Evolutionary conservation across 495 filamentous ascomycete species (phyloP).

Genomic region (Penicillium macrosclerotiorum): DNA sequence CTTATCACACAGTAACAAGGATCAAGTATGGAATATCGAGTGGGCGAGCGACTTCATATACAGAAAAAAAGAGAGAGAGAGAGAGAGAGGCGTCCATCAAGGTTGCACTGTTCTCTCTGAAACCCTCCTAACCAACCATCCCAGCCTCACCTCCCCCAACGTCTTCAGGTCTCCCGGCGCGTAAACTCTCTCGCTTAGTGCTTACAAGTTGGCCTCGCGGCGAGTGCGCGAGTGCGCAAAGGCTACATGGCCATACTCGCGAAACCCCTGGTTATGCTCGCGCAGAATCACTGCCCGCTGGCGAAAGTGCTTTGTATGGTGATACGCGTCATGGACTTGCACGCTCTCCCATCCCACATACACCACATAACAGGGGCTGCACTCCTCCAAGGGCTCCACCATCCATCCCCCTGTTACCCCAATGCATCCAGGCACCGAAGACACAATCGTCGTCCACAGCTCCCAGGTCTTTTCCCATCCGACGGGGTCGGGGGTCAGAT

Average conservation of each 20-base stretch:
- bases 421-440: conserved; percentile 21
- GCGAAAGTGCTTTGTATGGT: conserved; percentile 20
- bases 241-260: conserved; percentile 24
- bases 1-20: no score
- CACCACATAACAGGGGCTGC: conserved; percentile 20
- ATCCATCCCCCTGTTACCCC: conserved; percentile 26
- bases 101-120: no score
- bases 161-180: no score
- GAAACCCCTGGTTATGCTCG: conserved; percentile 20
- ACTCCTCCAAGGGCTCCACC: conserved; percentile 22
- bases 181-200: conserved; percentile 1
- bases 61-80: no score
- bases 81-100: no score
- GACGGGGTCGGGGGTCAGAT: conserved; percentile 12
- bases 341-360: conserved; percentile 24
- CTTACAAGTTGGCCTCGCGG: conserved; percentile 37
- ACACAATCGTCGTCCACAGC: conserved; percentile 23
- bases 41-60: no score
- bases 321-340: conserved; percentile 25
- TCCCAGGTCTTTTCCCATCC: conserved; percentile 26
- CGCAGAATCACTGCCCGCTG: conserved; percentile 17
- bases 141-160: no score
- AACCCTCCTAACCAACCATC: no score
- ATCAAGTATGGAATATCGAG: no score
- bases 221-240: conserved; percentile 15